Evolutionary conservation across 345 rosid genomes (phyloP), one percentile per base, ranked within the genome.

Genomic region (Chamaenerion angustifolium): DNA sequence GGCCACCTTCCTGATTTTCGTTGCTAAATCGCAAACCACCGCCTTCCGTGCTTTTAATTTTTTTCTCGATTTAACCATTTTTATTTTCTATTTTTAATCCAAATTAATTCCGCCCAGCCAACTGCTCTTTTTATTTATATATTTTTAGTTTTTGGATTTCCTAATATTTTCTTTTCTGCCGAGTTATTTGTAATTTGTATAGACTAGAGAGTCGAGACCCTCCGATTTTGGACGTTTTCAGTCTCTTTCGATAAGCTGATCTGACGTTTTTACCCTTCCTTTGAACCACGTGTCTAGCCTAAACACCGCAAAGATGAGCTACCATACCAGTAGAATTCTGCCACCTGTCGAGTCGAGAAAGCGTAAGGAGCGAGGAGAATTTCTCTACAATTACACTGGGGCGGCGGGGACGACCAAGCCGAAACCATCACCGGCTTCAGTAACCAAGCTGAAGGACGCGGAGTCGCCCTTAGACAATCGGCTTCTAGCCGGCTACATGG

Each of bases 251-350:
- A n/a, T n/a, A n/a, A n/a, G 15, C 40, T 16, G 64, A 52, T 52
- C 46, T 60, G 64, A 60, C 64, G 10, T 35, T 50, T 55, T 52
- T 3, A 17, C 41, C 56, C 40, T 16, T 16, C 15, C 10, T 14
- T 25, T n/a, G 18, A 51, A 54, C 68, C 67, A 81, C 90, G 94
- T 89, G 95, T 90, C 82, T 75, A 71, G 82, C 74, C 70, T 82
- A 74, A 68, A 59, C 77, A 83, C 82, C 72, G 79, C 74, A 73
- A n/a, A 84, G 78, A 89, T 89, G 97, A 95, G 97, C 61, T 77
- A 80, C 16, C 90, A 84, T 40, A 77, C 95, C 51, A 82, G 89
- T 48, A 88, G 92, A 37, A 73, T 74, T 54, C 45, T 74, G 64
- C 74, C 86, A 66, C 60, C 83, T 52, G 57, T 55, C 46, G 51